These are phyloP conservation scores for Heliocybe sulcata DNA, from an alignment of 1,284 basidiomycete genomes.

Conservation along the genomic window DNA sequence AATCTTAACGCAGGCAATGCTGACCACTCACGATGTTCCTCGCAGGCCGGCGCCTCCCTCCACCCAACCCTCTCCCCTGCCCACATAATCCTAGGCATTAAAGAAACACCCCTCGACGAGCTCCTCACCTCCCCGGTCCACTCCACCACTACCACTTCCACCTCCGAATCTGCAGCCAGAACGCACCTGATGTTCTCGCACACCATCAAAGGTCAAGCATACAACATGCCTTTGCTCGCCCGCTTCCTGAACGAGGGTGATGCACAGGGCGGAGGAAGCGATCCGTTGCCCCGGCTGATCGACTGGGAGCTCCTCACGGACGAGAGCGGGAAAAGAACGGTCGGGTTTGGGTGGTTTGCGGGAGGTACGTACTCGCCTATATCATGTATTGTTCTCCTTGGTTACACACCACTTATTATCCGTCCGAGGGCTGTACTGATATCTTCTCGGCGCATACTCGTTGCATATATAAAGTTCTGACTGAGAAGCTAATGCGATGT, in stretches of 20 bases:
- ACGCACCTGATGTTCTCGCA: slow-evolving; percentile 89
- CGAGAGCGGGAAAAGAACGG: slow-evolving; percentile 62
- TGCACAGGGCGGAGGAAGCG: slow-evolving; percentile 9
- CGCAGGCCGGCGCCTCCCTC: slow-evolving; percentile 70
- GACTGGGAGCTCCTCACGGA: slow-evolving; percentile 82
- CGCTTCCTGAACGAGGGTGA: slow-evolving; percentile 41
- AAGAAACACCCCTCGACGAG: slow-evolving; percentile 69
- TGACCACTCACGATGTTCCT: slow-evolving; percentile 9
- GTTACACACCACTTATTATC: too few relatives aligned
- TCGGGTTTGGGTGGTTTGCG: slow-evolving; percentile 87
- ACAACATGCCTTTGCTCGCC: slow-evolving; percentile 76
- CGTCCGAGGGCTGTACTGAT: too few relatives aligned
- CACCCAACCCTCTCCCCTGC: slow-evolving; percentile 53
- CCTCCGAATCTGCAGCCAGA: slow-evolving; percentile 26
- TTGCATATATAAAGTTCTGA: too few relatives aligned
- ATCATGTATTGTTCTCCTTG: background rate
- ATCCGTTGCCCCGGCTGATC: slow-evolving; percentile 48
- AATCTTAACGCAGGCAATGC: slow-evolving; percentile 4
- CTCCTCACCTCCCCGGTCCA: slow-evolving; percentile 42
- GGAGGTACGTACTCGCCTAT: slow-evolving; percentile 45
- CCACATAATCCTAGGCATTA: slow-evolving; percentile 81
- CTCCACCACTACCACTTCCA: too few relatives aligned
- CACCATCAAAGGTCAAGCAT: slow-evolving; percentile 80
- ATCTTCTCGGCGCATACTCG: too few relatives aligned
- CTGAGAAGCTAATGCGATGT: too few relatives aligned